Percentiles rank a stretch among this genome's conserved stretches.
These are phyloP conservation scores for Syzygium malaccense DNA, from an alignment of 441 rosid genomes.

Conservation along the genomic window DNA sequence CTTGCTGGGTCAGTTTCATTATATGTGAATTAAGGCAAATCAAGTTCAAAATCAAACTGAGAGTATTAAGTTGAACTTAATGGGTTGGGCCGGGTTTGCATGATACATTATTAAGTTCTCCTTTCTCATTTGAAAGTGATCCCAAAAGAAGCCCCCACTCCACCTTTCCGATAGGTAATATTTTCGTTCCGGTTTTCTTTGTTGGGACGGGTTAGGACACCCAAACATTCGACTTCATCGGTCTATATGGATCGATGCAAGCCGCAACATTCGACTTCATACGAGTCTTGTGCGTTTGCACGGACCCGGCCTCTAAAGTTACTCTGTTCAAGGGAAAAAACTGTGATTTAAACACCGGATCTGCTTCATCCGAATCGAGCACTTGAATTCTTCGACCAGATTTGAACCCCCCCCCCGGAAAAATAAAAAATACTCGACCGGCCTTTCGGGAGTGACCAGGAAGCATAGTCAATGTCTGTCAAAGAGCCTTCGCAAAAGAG, in stretches of 20 bases:
- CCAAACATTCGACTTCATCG: background rate
- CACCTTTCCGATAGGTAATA: background rate
- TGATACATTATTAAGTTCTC: rapidly evolving
- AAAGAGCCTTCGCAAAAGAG: background rate
- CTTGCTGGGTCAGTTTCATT: background rate
- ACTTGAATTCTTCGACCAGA: background rate
- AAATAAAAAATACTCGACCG: background rate
- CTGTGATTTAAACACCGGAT: background rate
- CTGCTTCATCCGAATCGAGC: background rate
- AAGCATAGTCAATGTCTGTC: background rate
- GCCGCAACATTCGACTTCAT: background rate
- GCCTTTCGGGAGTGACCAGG: background rate
- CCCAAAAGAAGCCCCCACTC: background rate
- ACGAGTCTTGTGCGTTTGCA: background rate
- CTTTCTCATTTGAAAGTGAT: background rate
- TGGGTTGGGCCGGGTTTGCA: too few species aligned
- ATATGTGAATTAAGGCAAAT: background rate
- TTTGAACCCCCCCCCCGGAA: too few species aligned
- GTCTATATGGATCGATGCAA: background rate
- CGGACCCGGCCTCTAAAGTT: background rate
- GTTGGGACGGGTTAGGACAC: background rate
- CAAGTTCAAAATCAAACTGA: background rate
- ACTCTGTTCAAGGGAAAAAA: background rate
- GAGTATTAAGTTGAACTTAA: too few species aligned
- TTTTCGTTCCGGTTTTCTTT: background rate